A percentile compares a stretch with the other conserved stretches of the same genome.
Conservation (phyloP, 2,329 filamentous ascomycete species). For the Stagonosporopsis rhizophila region DNA sequence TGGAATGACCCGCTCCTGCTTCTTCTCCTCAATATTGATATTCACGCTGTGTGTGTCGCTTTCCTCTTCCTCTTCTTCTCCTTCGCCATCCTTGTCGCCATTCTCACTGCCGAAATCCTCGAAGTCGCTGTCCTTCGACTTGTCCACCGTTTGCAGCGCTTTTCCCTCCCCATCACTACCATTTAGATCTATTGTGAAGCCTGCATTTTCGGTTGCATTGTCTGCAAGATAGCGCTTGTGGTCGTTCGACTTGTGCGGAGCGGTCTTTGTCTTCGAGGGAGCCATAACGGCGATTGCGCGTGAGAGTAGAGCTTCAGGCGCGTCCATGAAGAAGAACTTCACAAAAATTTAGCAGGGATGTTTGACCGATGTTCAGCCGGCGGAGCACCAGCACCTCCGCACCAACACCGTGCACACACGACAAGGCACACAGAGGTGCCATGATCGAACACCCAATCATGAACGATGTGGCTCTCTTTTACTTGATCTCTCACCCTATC, state of each 20-base stretch:
- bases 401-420: background rate
- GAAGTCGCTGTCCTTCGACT: constrained; percentile 28
- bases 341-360: constrained; percentile 46
- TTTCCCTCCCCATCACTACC: constrained; percentile 33
- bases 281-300: constrained; percentile 35
- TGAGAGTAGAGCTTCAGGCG: constrained; percentile 21
- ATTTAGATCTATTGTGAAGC: constrained; percentile 29
- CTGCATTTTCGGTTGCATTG: constrained; percentile 18
- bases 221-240: constrained; percentile 32
- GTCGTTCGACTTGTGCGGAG: constrained; percentile 29
- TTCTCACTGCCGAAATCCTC: constrained; percentile 36
- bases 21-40: constrained; percentile 30
- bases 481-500: no score
- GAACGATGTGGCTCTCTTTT: no score
- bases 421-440: background rate
- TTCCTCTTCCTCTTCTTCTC: constrained; percentile 14
- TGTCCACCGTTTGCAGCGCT: constrained; percentile 31
- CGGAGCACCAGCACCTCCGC: constrained; percentile 4
- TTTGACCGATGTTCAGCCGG: constrained; percentile 14
- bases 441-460: background rate
- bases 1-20: constrained; percentile 30
- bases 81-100: constrained; percentile 7
- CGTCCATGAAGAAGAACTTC: constrained; percentile 33
- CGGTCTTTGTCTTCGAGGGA: constrained; percentile 27
- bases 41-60: constrained; percentile 33